These are phyloP conservation scores for Trichothecium roseum DNA, from an alignment of 2,329 filamentous ascomycete species.

Conservation along the genomic window DNA sequence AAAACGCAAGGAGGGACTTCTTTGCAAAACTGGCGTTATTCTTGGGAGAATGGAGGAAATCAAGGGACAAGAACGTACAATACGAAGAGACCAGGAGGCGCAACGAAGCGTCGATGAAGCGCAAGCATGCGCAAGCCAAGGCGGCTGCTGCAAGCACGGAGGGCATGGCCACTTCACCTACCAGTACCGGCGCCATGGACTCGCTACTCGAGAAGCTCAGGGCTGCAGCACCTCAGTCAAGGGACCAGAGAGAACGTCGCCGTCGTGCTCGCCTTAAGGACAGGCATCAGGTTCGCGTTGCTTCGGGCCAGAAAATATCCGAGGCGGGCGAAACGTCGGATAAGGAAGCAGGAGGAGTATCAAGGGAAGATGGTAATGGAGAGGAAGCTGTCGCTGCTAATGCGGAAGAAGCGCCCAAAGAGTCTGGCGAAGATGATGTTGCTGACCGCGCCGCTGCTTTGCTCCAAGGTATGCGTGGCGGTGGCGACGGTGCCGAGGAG, in stretches of 20 bases:
- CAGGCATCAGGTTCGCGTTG: slow-evolving; percentile 77
- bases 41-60: slow-evolving; percentile 91
- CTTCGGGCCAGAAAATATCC: slow-evolving; percentile 77
- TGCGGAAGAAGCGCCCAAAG: slow-evolving; percentile 23
- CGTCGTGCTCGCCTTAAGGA: slow-evolving; percentile 84
- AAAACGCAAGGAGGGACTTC: slow-evolving; percentile 89
- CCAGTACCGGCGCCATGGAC: slow-evolving; percentile 87
- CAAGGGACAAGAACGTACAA: slow-evolving; percentile 78
- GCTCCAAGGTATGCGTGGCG: slow-evolving; percentile 72
- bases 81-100: slow-evolving; percentile 74
- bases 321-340: slow-evolving; percentile 56
- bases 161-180: slow-evolving; percentile 52
- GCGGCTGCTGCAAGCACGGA: slow-evolving; percentile 33
- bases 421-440: slow-evolving; percentile 56
- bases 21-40: slow-evolving; percentile 89
- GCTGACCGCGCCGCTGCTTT: slow-evolving; percentile 76
- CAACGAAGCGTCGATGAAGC: slow-evolving; percentile 86
- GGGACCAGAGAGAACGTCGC: slow-evolving; percentile 81
- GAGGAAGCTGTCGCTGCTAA: slow-evolving; percentile 27
- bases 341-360: slow-evolving; percentile 29
- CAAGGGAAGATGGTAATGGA: slow-evolving; percentile 25
- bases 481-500: slow-evolving; percentile 47
- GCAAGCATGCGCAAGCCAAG: slow-evolving; percentile 68
- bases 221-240: slow-evolving; percentile 79
- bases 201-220: slow-evolving; percentile 88